phyloP scores from a whole-genome alignment of 306 rosid species.

The Malus asiatica region DNA sequence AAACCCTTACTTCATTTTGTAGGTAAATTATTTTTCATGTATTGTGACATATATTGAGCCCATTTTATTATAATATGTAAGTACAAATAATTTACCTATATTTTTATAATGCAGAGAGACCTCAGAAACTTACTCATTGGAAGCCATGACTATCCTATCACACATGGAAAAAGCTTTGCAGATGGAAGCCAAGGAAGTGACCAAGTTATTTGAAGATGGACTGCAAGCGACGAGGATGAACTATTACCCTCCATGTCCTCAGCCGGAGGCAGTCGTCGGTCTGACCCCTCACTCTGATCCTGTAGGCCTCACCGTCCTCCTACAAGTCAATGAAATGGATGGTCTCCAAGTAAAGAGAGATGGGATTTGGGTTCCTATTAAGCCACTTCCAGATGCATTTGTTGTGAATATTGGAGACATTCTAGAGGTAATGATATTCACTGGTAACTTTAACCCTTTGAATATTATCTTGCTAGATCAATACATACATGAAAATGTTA shows the following conservation, averaged over 20 bases:
- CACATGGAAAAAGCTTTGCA: slow-evolving; percentile 29
- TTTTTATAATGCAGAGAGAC: slow-evolving; percentile 20
- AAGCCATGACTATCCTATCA: background rate
- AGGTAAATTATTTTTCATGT: too few species aligned
- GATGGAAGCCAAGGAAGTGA: slow-evolving; percentile 19
- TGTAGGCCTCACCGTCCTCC: slow-evolving; percentile 28
- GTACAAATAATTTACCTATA: too few species aligned
- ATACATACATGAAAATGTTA: too few species aligned
- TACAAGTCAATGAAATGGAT: slow-evolving; percentile 25
- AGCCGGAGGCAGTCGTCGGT: slow-evolving; percentile 36
- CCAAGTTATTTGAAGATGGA: slow-evolving; percentile 16
- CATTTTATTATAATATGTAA: too few species aligned
- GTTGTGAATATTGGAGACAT: slow-evolving; percentile 27
- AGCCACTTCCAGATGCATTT: slow-evolving; percentile 18
- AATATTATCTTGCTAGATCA: too few species aligned
- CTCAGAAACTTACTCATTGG: slow-evolving; percentile 25
- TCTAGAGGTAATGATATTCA: slow-evolving; percentile 19
- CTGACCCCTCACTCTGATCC: slow-evolving; percentile 38
- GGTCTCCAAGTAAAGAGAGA: slow-evolving; percentile 32
- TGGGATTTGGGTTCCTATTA: slow-evolving; percentile 29
- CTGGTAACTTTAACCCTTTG: too few species aligned
- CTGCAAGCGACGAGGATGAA: slow-evolving; percentile 35
- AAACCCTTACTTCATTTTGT: too few species aligned
- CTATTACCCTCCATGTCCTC: slow-evolving; percentile 46
- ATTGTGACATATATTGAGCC: too few species aligned